Evolutionary conservation across 1,284 basidiomycete genomes (phyloP), one percentile per base, ranked within the genome.

Genomic region (Ganoderma meredithae): DNA sequence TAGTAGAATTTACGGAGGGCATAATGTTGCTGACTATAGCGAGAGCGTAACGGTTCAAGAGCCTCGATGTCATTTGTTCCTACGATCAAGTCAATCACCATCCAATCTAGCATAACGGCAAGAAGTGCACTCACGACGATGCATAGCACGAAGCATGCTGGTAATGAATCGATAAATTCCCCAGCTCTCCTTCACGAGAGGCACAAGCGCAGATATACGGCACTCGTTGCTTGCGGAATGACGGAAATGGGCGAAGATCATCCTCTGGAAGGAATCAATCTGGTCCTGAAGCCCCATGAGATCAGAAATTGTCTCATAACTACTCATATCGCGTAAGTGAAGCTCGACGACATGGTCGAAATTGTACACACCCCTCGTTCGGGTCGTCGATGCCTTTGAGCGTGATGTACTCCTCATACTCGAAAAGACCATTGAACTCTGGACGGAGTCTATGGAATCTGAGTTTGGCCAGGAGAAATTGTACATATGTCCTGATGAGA

Each of bases 101-200:
- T 25, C 9, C 6, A 4, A 1, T 25, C 9, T 9, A 4, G 3
- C 1, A 15, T 9, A 9, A 27, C 41, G 1, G n/a, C n/a, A 31
- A 55, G 47, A 17, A 25, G 3, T 22, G 10, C 8, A 83, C 88
- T 77, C 77, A 96, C 96, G 85, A 82, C 97, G 85, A 79, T 97
- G 94, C 93, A 98, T 95, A 1, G 96, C 96, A 56, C 96, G 87
- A 78, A 98, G 83, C 96, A 98, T 98, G 81, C 94, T 96, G 3
- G 96, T 98, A 79, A 98, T 96, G 81, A 98, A 98, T 65, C 95
- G 88, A 81, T 98, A 98, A 71, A 98, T 98, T 52, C 96, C 96
- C 89, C 96, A 98, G 73, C 94, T 96, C 82, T 98, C 96, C 82
- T 98, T 98, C 66, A 98, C 96, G 19, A 97, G 87, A 33, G 96